Evolutionary conservation across 2,329 filamentous ascomycete species (phyloP), one percentile per base, ranked within the genome.

Genomic region (Chaetothyriales sp.): DNA sequence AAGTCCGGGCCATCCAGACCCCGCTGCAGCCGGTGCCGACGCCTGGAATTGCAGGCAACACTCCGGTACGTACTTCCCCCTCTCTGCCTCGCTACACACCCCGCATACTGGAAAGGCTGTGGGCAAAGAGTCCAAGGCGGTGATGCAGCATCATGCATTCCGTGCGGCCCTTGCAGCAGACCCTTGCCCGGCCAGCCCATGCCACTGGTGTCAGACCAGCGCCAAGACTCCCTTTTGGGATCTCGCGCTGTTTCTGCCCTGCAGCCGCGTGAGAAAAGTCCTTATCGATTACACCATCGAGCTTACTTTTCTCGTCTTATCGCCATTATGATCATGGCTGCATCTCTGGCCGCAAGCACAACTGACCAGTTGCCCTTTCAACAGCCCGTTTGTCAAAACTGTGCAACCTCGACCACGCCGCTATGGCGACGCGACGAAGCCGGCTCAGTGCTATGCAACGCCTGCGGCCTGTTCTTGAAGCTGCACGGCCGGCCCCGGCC

Each of bases 341-440:
- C 69, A 44, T 69, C 69, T 48, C 65, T 70, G 54, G 47, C 57
- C 25, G 51, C 76, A 69, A 76, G 65, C 68, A 69, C 54, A 69
- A 68, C 61, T 47, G 28, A 47, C 46, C 29, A 22, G 19, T 66
- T 77, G 60, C 69, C 80, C 69, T 76, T 80, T 73, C 77, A 81
- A 73, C 84, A 97, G 89, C 89, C 90, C 58, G 86, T 89, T 60
- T 98, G 92, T 70, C 87, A 94, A 69, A 98, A 98, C 69, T 98
- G 92, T 72, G 81, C 81, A 58, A 98, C 92, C 45, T 94, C 88
- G 44, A 97, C 89, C 49, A 98, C 92, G 46, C 92, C 92, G 44
- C 74, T 98, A 66, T 98, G 92, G 92, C 86, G 92, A 63, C 85
- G 92, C 73, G 92, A 98, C 76, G 92, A 98, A 73, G 81, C 85